Conservation (phyloP, 2,329 filamentous ascomycete species). For the Monascus ruber region DNA sequence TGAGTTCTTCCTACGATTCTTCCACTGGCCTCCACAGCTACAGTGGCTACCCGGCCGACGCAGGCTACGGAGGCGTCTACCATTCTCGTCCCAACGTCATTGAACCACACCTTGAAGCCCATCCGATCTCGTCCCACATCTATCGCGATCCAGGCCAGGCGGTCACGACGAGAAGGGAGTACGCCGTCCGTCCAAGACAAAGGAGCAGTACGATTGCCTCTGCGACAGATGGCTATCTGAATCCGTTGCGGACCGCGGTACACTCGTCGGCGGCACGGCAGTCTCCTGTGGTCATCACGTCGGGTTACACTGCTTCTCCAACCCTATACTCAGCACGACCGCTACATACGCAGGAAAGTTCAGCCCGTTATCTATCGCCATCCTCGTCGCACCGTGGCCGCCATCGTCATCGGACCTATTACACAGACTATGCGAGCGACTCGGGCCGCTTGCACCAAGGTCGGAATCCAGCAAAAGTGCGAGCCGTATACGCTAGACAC, state of each 20-base stretch:
- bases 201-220: constrained; percentile 24
- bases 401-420: constrained; percentile 20
- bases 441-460: constrained; percentile 17
- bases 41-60: constrained; percentile 22
- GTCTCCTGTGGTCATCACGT: constrained; percentile 16
- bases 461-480: constrained; percentile 9
- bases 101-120: constrained; percentile 20
- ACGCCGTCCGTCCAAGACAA: constrained; percentile 24
- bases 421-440: constrained; percentile 27
- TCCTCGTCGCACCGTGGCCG: constrained; percentile 17
- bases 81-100: constrained; percentile 12
- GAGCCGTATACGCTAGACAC: constrained; percentile 13
- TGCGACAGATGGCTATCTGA: constrained; percentile 13
- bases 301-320: constrained; percentile 17
- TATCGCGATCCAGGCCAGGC: constrained; percentile 20
- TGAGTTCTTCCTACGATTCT: constrained; percentile 20
- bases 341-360: constrained; percentile 12
- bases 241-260: constrained; percentile 16
- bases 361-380: constrained; percentile 24
- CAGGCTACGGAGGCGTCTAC: constrained; percentile 16
- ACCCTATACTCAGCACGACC: constrained; percentile 18
- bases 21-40: constrained; percentile 17
- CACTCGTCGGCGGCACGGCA: constrained; percentile 12
- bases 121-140: constrained; percentile 20
- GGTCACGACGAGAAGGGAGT: constrained; percentile 25